Evolutionary conservation across 2,329 filamentous ascomycete genomes (phyloP).

Genomic region (Calonectria pteridis): DNA sequence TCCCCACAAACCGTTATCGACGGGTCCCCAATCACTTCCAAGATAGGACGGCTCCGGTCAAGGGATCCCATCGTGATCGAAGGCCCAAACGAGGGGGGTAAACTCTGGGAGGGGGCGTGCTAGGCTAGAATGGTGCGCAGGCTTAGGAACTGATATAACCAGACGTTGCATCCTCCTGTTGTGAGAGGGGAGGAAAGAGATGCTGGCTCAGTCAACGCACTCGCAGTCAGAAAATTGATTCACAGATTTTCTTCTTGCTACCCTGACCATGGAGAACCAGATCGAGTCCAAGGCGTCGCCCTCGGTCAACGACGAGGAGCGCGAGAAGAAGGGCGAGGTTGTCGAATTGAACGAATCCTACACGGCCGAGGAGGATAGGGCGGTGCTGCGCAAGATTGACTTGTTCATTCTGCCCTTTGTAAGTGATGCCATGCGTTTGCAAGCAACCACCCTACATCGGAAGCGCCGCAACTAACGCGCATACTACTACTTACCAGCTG

Average conservation of each 20-base stretch:
- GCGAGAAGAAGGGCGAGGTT: constrained; percentile 23
- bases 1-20: constrained; percentile 26
- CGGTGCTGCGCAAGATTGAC: constrained; percentile 50
- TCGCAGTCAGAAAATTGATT: not conserved
- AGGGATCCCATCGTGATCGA: constrained; percentile 5
- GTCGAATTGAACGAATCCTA: constrained; percentile 24
- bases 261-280: not conserved
- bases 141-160: constrained; percentile 20
- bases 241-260: not conserved
- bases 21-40: constrained; percentile 13
- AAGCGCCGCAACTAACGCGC: not conserved
- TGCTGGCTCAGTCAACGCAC: not conserved
- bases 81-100: not conserved
- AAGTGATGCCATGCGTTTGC: not conserved
- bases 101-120: not conserved
- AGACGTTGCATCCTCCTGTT: constrained; percentile 19
- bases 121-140: not conserved
- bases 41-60: not conserved
- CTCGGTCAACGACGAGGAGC: constrained; percentile 17
- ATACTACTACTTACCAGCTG: constrained; percentile 42
- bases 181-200: not conserved
- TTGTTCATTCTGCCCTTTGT: constrained; percentile 48
- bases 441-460: not conserved
- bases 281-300: constrained; percentile 17
- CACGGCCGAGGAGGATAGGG: constrained; percentile 46